Percentiles rank a stretch among this genome's conserved stretches.
Conservation (phyloP, 345 rosid species). For the Brassica cretica region DNA sequence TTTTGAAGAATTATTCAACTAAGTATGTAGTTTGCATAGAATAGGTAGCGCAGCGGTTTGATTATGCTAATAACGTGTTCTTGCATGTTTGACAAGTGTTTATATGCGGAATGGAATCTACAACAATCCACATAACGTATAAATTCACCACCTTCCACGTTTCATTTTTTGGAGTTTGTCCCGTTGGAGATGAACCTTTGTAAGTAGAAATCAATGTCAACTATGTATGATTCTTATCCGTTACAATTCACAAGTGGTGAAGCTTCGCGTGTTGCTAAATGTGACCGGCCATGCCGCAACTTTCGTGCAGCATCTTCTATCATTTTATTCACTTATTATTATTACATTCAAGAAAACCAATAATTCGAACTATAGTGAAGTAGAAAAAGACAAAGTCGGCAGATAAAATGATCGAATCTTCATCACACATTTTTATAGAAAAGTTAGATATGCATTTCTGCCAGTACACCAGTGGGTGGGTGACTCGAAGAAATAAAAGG, state of each 20-base stretch:
- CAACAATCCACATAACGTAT: constrained; percentile 10
- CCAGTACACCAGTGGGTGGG: constrained; percentile 3
- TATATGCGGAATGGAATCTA: neutral
- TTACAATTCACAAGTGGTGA: constrained; percentile 18
- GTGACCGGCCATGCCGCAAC: constrained; percentile 28
- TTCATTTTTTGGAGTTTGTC: neutral
- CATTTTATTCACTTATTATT: constrained; percentile 9
- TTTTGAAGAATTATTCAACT: neutral
- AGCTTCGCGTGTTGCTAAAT: constrained; percentile 28
- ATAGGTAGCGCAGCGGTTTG: neutral
- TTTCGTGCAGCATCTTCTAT: constrained; percentile 30
- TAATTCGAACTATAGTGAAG: constrained; percentile 29
- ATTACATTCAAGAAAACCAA: constrained; percentile 11
- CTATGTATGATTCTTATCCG: constrained; percentile 1
- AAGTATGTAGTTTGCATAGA: neutral
- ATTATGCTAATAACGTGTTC: neutral
- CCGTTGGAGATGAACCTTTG: neutral
- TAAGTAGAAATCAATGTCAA: constrained; percentile 10
- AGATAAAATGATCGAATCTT: constrained; percentile 21
- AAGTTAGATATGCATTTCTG: constrained; percentile 21
- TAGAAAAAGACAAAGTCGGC: constrained; percentile 30
- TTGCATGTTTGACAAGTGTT: neutral
- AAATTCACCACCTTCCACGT: constrained; percentile 10
- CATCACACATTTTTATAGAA: constrained; percentile 20
- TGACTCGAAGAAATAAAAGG: constrained; percentile 8